Evolutionary conservation across 805 yeast genomes (phyloP), one percentile per base, ranked within the genome.

Genomic region (Dipodascus geniculatus): DNA sequence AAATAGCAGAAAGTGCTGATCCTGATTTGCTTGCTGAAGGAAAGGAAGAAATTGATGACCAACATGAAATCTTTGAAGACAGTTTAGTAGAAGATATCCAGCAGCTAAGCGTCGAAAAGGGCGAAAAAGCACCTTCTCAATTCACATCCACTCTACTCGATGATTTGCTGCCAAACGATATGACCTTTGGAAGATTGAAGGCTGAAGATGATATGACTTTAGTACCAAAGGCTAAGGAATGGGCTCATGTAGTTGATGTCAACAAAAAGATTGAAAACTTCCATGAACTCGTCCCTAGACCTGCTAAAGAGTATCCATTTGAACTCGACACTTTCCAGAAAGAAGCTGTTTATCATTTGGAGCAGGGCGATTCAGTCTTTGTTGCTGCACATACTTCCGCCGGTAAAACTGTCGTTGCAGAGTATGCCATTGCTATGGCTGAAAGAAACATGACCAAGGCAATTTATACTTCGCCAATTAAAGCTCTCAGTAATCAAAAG

Each of bases 371-470:
- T 64, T 91, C 98, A 4, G 99, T 93, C 2, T 93, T 93, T 69
- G 96, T 93, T 2, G 98, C 98, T 2, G 99, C 99, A 0, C 99
- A 91, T 68, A 91, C 99, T 0, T 91, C 98, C 2, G 99, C 99
- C 0, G 99, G 99, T 70, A 91, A 91, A 65, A 91, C 99, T 0
- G 99, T 91, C 2, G 96, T 93, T 23, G 99, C 99, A 0, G 99
- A 91, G 66, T 91, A 91, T 65, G 98, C 98, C 2, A 93, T 91
- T 67, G 96, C 98, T 2, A 84, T 91, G 96, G 95, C 98, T 1
- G 79, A 83, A 56, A 75, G 96, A 65, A 91, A 93, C 66, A 90
- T 90, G 96, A 91, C 98, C 9, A 91, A 90, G 65, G 88, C 96
- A 1, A 93, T 91, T 50, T 91, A 91, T 67, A 91, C 99, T 0